Percentiles rank a stretch among this genome's conserved stretches.
Evolutionary conservation across 345 rosid species (phyloP).

Genomic region (Corchorus olitorius): DNA sequence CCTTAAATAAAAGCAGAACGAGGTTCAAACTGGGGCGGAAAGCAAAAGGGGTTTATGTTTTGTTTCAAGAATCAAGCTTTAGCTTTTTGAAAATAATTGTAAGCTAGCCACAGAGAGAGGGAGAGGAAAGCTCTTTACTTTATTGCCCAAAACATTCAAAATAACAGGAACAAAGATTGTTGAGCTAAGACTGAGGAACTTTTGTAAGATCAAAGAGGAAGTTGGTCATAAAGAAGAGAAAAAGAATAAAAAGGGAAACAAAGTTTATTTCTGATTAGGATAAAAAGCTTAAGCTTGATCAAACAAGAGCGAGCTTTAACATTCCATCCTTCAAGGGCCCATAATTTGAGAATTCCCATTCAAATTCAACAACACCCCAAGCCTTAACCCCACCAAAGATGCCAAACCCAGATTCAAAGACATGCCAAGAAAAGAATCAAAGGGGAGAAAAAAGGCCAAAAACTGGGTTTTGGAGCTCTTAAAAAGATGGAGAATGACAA

Average conservation of each 20-base stretch:
- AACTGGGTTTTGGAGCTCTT: background rate
- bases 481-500: background rate
- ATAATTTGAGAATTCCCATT: slow-evolving; percentile 34
- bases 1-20: slow-evolving; percentile 24
- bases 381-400: slow-evolving; percentile 33
- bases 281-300: slow-evolving; percentile 43
- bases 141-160: slow-evolving; percentile 43
- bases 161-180: slow-evolving; percentile 28
- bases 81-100: slow-evolving; percentile 16
- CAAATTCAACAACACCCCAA: slow-evolving; percentile 32
- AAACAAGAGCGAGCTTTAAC: slow-evolving; percentile 43
- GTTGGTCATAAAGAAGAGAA: slow-evolving; percentile 37
- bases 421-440: slow-evolving; percentile 24
- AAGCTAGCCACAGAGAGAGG: slow-evolving; percentile 15
- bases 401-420: slow-evolving; percentile 42
- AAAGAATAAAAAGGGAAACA: slow-evolving; percentile 22
- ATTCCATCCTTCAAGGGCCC: slow-evolving; percentile 36
- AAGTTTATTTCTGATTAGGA: slow-evolving; percentile 24
- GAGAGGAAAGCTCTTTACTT: slow-evolving; percentile 28
- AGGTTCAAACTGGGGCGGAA: slow-evolving; percentile 29
- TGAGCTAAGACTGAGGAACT: slow-evolving; percentile 25
- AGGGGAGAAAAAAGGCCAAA: background rate
- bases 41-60: slow-evolving; percentile 31
- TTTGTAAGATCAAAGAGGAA: slow-evolving; percentile 27
- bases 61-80: slow-evolving; percentile 28